Conservation (phyloP, 2,329 filamentous ascomycete species). For the Acrocalymma vagum region DNA sequence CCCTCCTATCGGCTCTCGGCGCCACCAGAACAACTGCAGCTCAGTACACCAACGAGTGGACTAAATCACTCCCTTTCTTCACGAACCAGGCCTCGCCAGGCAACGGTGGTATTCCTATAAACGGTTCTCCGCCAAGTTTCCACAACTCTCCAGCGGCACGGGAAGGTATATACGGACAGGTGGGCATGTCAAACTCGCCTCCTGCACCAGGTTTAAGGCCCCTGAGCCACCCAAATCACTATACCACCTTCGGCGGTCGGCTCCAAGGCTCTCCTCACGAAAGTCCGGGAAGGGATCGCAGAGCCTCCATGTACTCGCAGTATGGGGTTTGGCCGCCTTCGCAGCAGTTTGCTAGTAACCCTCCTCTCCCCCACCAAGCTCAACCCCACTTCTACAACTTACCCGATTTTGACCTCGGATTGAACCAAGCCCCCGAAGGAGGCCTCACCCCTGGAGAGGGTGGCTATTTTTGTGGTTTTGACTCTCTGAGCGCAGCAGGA, state of each 20-base stretch:
- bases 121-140: conserved; percentile 53
- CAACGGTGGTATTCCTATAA: conserved; percentile 53
- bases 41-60: conserved; percentile 56
- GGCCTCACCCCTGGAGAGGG: conserved; percentile 70
- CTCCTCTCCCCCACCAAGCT: conserved; percentile 77
- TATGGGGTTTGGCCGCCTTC: conserved; percentile 51
- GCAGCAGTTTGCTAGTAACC: conserved; percentile 58
- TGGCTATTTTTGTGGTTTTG: conserved; percentile 84
- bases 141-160: conserved; percentile 43
- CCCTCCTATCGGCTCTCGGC: conserved; percentile 48
- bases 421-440: conserved; percentile 56
- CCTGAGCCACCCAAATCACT: conserved; percentile 58
- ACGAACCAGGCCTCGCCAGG: conserved; percentile 49
- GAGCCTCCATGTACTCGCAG: conserved; percentile 64
- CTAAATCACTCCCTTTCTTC: conserved; percentile 54
- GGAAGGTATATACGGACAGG: conserved; percentile 45
- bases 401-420: conserved; percentile 73
- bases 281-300: conserved; percentile 47
- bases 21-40: conserved; percentile 45
- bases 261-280: conserved; percentile 42
- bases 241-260: conserved; percentile 51
- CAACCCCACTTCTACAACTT: conserved; percentile 81
- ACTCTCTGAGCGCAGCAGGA: conserved; percentile 66
- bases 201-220: conserved; percentile 39
- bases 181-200: conserved; percentile 50